Evolutionary conservation across 2,329 filamentous ascomycete species (phyloP).

Genomic region (Claviceps arundinis): DNA sequence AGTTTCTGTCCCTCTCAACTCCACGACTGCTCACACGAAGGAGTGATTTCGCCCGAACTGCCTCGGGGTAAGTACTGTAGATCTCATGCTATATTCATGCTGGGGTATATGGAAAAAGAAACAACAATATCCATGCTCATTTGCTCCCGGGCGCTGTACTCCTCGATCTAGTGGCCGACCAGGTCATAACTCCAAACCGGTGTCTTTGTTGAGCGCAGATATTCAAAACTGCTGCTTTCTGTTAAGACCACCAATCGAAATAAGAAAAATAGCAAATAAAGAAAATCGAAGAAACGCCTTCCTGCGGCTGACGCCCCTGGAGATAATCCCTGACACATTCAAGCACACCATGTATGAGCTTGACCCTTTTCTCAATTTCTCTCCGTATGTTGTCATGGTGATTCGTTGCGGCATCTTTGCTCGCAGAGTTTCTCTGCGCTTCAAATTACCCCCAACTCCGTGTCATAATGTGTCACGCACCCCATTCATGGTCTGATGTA

Average conservation of each 20-base stretch:
- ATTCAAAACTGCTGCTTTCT: no score
- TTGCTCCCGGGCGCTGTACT: background rate
- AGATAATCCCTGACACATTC: no score
- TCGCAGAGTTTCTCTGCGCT: background rate
- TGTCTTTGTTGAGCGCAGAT: background rate
- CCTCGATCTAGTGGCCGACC: background rate
- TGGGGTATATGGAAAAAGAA: background rate
- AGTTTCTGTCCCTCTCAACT: no score
- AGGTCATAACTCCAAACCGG: background rate
- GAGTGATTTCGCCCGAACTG: no score
- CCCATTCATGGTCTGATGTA: slow-evolving; percentile 21
- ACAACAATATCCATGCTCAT: background rate
- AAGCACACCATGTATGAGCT: no score
- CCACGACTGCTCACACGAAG: no score
- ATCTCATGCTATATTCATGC: background rate
- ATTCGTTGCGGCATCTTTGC: no score
- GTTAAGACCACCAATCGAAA: background rate
- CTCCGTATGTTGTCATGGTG: no score
- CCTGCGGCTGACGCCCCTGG: background rate
- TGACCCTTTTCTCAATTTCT: no score
- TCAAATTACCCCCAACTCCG: background rate
- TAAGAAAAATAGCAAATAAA: background rate
- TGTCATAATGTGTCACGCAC: slow-evolving; percentile 18
- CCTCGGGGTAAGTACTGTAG: no score
- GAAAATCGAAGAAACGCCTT: background rate